Conservation (phyloP, 805 yeast genomes). For the Lipomyces oligophaga region DNA sequence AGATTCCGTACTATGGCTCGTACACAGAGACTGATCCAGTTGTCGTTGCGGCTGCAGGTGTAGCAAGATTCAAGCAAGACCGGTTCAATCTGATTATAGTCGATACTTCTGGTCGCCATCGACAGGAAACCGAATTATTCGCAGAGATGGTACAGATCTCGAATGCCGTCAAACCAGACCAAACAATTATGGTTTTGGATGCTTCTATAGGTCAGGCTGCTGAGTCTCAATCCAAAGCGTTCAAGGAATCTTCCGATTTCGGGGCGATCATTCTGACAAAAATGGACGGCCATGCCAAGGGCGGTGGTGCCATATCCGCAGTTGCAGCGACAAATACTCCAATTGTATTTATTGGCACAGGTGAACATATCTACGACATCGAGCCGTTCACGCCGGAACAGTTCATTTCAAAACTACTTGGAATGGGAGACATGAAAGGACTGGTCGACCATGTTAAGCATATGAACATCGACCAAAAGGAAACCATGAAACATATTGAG, state of each 20-base stretch:
- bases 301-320: constrained; percentile 99
- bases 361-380: constrained; percentile 91
- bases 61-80: constrained; percentile 81
- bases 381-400: constrained; percentile 87
- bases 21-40: constrained; percentile 96
- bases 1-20: constrained; percentile 90
- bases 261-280: constrained; percentile 94
- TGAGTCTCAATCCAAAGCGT: constrained; percentile 88
- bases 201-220: constrained; percentile 99
- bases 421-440: constrained; percentile 93
- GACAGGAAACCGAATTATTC: constrained; percentile 87
- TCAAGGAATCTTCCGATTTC: constrained; percentile 86
- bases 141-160: constrained; percentile 94
- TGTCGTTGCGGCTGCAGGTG: constrained; percentile 86
- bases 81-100: constrained; percentile 90
- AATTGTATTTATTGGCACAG: constrained; percentile 93
- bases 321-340: constrained; percentile 97
- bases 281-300: constrained; percentile 98
- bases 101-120: constrained; percentile 97
- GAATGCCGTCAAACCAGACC: constrained; percentile 83
- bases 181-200: constrained; percentile 95
- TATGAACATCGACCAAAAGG: constrained; percentile 78
- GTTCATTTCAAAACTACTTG: constrained; percentile 85
- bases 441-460: constrained; percentile 91
- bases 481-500: constrained; percentile 81